These are phyloP conservation scores for Rhodosporidiobolus sp. DNA, from an alignment of 768 basidiomycete species.

Conservation along the genomic window DNA sequence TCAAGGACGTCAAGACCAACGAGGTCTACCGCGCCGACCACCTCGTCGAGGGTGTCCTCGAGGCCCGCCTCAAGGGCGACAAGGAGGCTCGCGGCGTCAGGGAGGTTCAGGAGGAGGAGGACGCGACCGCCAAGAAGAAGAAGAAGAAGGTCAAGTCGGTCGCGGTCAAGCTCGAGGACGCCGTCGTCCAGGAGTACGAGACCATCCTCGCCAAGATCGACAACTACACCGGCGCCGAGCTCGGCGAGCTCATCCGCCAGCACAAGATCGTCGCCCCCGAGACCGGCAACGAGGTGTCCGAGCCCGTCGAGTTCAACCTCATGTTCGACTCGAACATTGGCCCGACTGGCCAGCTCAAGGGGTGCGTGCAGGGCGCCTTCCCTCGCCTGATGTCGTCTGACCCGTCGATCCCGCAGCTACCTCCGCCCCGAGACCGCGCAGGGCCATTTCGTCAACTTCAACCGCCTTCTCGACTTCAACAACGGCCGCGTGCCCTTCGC, in stretches of 20 bases:
- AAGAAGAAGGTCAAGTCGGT: conserved; percentile 62
- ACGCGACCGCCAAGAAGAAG: conserved; percentile 71
- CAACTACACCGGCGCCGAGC: conserved; percentile 83
- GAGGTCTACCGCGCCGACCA: conserved; percentile 97
- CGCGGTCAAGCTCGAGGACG: conserved; percentile 71
- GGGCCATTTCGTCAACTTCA: conserved; percentile 98
- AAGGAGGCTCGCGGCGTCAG: conserved; percentile 75
- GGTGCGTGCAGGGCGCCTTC: no score
- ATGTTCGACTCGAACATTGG: conserved; percentile 99
- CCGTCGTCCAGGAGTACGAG: conserved; percentile 72
- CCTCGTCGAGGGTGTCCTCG: conserved; percentile 85
- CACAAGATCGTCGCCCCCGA: conserved; percentile 82
- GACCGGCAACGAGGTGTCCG: conserved; percentile 84
- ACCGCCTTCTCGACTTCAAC: conserved; percentile 94
- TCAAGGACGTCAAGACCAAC: conserved; percentile 89
- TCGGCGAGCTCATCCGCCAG: conserved; percentile 79
- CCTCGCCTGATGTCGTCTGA: no score
- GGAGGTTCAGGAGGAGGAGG: conserved; percentile 58
- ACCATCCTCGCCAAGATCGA: conserved; percentile 82
- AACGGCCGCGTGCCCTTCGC: conserved; percentile 95
- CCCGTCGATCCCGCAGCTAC: conserved; percentile 64
- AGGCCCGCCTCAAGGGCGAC: conserved; percentile 84
- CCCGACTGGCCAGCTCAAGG: conserved; percentile 93
- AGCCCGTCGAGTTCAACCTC: conserved; percentile 94
- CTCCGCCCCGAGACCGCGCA: conserved; percentile 98